phyloP scores from a whole-genome alignment of 306 rosid genomes.

The Dalbergia cochinchinensis region DNA sequence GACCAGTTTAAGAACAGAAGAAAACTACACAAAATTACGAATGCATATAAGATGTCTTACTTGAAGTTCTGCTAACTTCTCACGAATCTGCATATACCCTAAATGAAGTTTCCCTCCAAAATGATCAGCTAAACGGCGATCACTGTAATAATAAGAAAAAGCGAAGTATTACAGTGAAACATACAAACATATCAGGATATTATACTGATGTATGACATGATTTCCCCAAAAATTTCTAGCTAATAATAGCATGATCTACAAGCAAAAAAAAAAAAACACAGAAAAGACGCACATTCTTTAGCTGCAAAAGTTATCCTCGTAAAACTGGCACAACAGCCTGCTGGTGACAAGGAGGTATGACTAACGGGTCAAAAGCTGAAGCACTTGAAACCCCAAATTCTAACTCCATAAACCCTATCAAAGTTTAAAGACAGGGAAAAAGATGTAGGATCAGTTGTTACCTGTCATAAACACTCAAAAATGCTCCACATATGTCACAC shows the following conservation, averaged over 20 bases:
- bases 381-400: slow-evolving; percentile 92
- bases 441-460: slow-evolving; percentile 47
- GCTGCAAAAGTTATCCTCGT: slow-evolving; percentile 99
- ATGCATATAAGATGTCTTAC: slow-evolving; percentile 56
- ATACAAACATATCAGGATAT: slow-evolving; percentile 40
- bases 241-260: slow-evolving; percentile 85
- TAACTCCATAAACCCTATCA: slow-evolving; percentile 66
- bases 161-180: slow-evolving; percentile 51
- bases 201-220: slow-evolving; percentile 45
- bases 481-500: slow-evolving; percentile 99
- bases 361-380: slow-evolving; percentile 97
- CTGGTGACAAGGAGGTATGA: slow-evolving; percentile 99
- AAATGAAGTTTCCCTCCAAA: slow-evolving; percentile 99
- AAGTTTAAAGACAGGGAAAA: slow-evolving; percentile 45
- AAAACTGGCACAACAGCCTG: slow-evolving; percentile 99
- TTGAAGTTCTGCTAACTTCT: slow-evolving; percentile 93
- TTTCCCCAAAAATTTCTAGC: slow-evolving; percentile 66
- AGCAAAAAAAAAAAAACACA: slow-evolving; percentile 84
- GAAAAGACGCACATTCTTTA: slow-evolving; percentile 99
- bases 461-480: slow-evolving; percentile 99
- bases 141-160: slow-evolving; percentile 69
- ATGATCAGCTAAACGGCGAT: slow-evolving; percentile 99
- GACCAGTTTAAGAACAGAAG: slow-evolving; percentile 14
- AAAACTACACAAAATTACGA: slow-evolving; percentile 22
- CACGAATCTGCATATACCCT: slow-evolving; percentile 99